Evolutionary conservation across 768 basidiomycete genomes (phyloP), one percentile per base, ranked within the genome.

Genomic region (Boletus edulis): DNA sequence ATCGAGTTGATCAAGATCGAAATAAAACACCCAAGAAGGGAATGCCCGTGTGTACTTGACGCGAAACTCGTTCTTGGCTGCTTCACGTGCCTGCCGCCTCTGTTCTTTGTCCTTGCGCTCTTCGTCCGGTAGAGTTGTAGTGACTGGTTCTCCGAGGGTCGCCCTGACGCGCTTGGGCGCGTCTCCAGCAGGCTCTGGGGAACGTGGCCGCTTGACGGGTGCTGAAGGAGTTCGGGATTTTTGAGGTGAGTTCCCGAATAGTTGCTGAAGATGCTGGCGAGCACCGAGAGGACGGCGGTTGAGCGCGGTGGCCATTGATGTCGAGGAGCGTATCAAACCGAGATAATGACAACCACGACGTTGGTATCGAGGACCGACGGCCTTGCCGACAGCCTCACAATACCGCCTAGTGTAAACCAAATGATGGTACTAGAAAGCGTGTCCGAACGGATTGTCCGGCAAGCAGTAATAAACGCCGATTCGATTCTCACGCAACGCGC

Each of bases 11-110:
- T 82, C 79, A 55, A 85, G 70, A 66, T 97, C 94, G 67, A 98
- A 88, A 71, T 92, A 88, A 71, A 98, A 96, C 17, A 78, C 81
- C 77, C 87, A 93, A 24, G 72, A 74, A 3, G 92, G 92, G 73
- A 98, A 97, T 20, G 89, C 90, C 49, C 83, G 82, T 51, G 79
- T 81, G 72, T 94, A 98, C 75, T 94, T 97, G 46, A 82, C 73
- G 64, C 81, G 83, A 76, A 93, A 98, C 61, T 91, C 87, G 5
- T 76, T 75, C 58, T 85, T 81, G 59, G 78, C 77, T 55, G 78
- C 75, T 59, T 84, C 81, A 29, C 82, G 77, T 57, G 81, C 81
- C 5, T 75, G 69, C 31, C 77, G 72, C 51, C 73, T 79, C 42
- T 75, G 78, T 41, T 81, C 80, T 66, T 70, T 76, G 42, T 77